Conservation (phyloP, 83 land plant genomes). For the Picea abies region DNA sequence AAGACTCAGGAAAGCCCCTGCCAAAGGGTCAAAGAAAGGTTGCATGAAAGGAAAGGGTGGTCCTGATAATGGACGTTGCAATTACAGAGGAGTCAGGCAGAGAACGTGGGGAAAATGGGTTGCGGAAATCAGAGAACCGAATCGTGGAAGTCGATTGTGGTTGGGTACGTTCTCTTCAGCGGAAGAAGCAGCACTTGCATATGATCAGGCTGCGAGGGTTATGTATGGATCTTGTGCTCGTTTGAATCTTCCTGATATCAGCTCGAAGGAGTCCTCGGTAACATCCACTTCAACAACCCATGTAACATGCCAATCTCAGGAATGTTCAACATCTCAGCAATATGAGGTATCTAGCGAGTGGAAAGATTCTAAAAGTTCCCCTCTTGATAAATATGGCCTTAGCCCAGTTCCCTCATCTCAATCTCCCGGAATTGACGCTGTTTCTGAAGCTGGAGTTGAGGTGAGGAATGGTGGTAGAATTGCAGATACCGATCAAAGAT, state of each 20-base stretch:
- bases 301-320: slow-evolving; percentile 1
- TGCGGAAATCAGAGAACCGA: slow-evolving; percentile 56
- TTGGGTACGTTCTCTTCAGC: slow-evolving; percentile 51
- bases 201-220: slow-evolving; percentile 44
- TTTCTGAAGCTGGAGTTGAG: slow-evolving; percentile 5
- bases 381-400: not conserved
- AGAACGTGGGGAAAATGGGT: slow-evolving; percentile 49
- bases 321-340: slow-evolving; percentile 15
- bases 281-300: slow-evolving; percentile 8
- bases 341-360: slow-evolving; percentile 9
- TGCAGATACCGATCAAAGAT: not conserved
- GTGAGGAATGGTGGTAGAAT: not conserved
- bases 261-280: slow-evolving; percentile 7
- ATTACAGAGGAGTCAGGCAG: slow-evolving; percentile 37
- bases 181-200: slow-evolving; percentile 52
- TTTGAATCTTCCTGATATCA: slow-evolving; percentile 41
- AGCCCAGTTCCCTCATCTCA: not conserved
- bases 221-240: slow-evolving; percentile 51
- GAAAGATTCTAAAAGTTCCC: not conserved
- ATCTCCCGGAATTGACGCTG: not conserved
- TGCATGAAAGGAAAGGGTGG: slow-evolving; percentile 53
- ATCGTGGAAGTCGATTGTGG: slow-evolving; percentile 56
- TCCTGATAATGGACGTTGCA: slow-evolving; percentile 36
- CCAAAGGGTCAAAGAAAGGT: slow-evolving; percentile 55
- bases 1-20: slow-evolving; percentile 21